Conservation (phyloP, 371 early-diverging fungal species). For the Mucor racemosus region DNA sequence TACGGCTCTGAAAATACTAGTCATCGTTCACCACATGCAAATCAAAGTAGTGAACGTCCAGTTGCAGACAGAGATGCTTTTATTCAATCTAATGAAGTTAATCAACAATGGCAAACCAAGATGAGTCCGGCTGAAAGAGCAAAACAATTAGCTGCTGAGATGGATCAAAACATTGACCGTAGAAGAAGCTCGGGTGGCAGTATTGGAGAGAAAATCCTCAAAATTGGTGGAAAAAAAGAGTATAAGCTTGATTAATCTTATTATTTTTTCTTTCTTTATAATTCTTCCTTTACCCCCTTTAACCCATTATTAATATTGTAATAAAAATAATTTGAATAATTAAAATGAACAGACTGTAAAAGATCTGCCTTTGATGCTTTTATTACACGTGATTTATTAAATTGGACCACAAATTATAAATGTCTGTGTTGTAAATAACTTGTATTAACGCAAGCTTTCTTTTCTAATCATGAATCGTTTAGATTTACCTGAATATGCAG, state of each 20-base stretch:
- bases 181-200: not conserved
- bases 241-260: constrained; percentile 8
- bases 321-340: not conserved
- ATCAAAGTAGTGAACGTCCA: constrained; percentile 14
- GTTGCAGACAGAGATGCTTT: constrained; percentile 37
- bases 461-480: constrained; percentile 21
- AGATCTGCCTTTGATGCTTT: no score
- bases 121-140: constrained; percentile 37
- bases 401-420: not conserved
- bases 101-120: constrained; percentile 28
- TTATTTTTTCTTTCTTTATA: not conserved
- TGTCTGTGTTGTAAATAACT: not conserved
- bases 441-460: not conserved
- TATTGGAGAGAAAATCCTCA: constrained; percentile 21
- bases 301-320: not conserved
- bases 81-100: constrained; percentile 12
- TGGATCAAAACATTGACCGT: constrained; percentile 18
- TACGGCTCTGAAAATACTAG: constrained; percentile 16
- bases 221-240: constrained; percentile 30
- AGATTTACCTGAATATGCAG: constrained; percentile 52
- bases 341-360: no score
- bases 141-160: constrained; percentile 33
- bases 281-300: not conserved
- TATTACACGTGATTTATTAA: not conserved
- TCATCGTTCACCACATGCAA: not conserved